A percentile compares a stretch with the other conserved stretches of the same genome.
Evolutionary conservation across 306 rosid species (phyloP).

Genomic region (Quercus agrifolia): DNA sequence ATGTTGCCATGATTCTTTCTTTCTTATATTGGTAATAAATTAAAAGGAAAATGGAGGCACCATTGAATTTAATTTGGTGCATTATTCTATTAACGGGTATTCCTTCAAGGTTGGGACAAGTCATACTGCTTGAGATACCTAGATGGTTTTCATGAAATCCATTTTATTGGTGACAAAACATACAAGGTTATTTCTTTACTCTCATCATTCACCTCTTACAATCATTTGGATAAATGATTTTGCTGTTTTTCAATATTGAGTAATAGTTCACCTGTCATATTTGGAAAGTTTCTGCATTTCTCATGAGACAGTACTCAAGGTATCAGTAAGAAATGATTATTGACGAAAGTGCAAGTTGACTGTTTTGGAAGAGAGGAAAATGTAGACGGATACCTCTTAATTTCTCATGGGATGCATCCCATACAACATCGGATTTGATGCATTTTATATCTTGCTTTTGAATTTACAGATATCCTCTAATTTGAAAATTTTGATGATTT

Average conservation of each 20-base stretch:
- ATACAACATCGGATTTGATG: background rate
- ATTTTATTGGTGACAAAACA: slow-evolving; percentile 94
- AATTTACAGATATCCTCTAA: background rate
- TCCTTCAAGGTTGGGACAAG: slow-evolving; percentile 98
- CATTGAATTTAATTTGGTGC: background rate
- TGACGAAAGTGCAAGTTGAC: background rate
- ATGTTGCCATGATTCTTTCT: slow-evolving; percentile 11
- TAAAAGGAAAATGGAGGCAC: slow-evolving; percentile 4
- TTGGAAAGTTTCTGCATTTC: background rate
- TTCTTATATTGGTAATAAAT: background rate
- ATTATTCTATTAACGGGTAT: slow-evolving; percentile 51
- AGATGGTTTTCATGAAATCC: slow-evolving; percentile 72
- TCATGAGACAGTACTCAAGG: background rate
- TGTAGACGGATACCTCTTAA: background rate
- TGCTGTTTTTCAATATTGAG: background rate
- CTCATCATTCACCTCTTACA: background rate
- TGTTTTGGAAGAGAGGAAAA: background rate
- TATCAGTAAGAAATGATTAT: background rate
- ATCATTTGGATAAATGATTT: background rate
- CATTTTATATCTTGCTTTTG: background rate
- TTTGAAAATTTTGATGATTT: background rate
- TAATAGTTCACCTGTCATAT: background rate
- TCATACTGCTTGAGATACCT: slow-evolving; percentile 89
- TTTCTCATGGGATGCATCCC: background rate
- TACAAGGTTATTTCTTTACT: slow-evolving; percentile 55